A percentile compares a stretch with the other conserved stretches of the same genome.
Evolutionary conservation across 2,329 filamentous ascomycete genomes (phyloP).

Genomic region (Ilyonectria mors-panacis): DNA sequence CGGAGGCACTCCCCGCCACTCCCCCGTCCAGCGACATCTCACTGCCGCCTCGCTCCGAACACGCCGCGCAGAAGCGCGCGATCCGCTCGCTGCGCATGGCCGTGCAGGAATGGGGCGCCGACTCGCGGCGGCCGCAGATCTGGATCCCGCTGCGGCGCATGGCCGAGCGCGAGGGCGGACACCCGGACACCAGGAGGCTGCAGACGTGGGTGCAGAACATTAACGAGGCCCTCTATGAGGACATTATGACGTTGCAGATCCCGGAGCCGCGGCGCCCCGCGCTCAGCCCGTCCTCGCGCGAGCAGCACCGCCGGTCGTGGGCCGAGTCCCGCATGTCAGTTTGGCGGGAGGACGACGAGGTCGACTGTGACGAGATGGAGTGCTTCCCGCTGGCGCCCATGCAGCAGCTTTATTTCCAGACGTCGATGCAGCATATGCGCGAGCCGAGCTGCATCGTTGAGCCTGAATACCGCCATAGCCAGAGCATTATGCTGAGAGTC

Average conservation of each 20-base stretch:
- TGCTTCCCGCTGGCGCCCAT: constrained; percentile 66
- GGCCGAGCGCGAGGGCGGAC: constrained; percentile 58
- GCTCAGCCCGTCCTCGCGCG: constrained; percentile 9
- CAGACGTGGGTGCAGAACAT: constrained; percentile 70
- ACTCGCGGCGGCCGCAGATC: constrained; percentile 58
- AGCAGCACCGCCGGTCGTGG: constrained; percentile 30
- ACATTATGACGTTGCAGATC: constrained; percentile 62
- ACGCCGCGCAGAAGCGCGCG: constrained; percentile 58
- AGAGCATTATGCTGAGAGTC: constrained; percentile 64
- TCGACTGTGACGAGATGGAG: constrained; percentile 49
- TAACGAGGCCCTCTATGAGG: constrained; percentile 61
- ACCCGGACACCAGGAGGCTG: constrained; percentile 60
- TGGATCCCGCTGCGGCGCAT: constrained; percentile 66
- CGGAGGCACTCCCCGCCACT: constrained; percentile 28
- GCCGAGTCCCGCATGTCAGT: constrained; percentile 37
- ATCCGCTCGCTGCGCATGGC: constrained; percentile 60
- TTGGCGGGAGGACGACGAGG: constrained; percentile 50
- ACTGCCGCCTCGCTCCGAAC: constrained; percentile 51
- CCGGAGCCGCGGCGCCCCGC: constrained; percentile 52
- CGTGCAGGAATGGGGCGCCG: constrained; percentile 53
- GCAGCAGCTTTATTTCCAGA: constrained; percentile 68
- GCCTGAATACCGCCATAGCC: constrained; percentile 64
- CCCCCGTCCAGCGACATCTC: constrained; percentile 54
- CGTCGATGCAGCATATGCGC: constrained; percentile 57
- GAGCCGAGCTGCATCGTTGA: constrained; percentile 49